phyloP scores from a whole-genome alignment of 768 basidiomycete species.

The Trametes meyenii region DNA sequence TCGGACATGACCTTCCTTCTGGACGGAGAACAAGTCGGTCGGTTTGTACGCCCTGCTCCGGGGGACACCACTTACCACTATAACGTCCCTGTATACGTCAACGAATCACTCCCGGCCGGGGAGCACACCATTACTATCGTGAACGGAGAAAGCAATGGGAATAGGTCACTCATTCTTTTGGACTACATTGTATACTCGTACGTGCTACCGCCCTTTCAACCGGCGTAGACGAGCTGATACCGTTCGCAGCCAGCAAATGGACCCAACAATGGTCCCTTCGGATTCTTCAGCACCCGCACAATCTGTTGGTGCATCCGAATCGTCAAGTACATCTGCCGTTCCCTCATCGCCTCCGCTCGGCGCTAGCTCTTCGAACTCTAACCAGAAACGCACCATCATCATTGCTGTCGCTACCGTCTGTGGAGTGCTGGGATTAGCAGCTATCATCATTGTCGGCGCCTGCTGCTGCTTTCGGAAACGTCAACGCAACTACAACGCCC shows the following conservation, averaged over 20 bases:
- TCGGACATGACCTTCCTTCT: conserved; percentile 43
- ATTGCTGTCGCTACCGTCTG: conserved; percentile 19
- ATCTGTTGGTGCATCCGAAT: not conserved
- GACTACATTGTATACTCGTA: conserved; percentile 48
- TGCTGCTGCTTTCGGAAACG: conserved; percentile 16
- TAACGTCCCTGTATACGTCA: conserved; percentile 40
- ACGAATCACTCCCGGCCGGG: conserved; percentile 29
- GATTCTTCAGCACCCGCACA: not conserved
- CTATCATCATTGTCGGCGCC: not conserved
- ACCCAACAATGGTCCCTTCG: not conserved
- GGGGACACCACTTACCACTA: conserved; percentile 34
- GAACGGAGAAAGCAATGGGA: conserved; percentile 36
- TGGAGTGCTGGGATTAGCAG: conserved; percentile 4
- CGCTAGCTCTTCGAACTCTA: conserved; percentile 1
- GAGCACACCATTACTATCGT: conserved; percentile 38
- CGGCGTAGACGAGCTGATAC: not conserved
- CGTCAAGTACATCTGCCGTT: not conserved
- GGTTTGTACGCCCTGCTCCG: conserved; percentile 29
- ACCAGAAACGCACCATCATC: conserved; percentile 18
- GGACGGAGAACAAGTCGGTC: conserved; percentile 37
- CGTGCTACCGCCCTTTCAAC: not conserved
- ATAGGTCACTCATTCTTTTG: conserved; percentile 37
- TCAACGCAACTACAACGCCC: not conserved
- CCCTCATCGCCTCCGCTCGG: not conserved
- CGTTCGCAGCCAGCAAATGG: conserved; percentile 7